A percentile compares a stretch with the other conserved stretches of the same genome.
phyloP scores from a whole-genome alignment of 345 rosid species.

The Linum trigynum region DNA sequence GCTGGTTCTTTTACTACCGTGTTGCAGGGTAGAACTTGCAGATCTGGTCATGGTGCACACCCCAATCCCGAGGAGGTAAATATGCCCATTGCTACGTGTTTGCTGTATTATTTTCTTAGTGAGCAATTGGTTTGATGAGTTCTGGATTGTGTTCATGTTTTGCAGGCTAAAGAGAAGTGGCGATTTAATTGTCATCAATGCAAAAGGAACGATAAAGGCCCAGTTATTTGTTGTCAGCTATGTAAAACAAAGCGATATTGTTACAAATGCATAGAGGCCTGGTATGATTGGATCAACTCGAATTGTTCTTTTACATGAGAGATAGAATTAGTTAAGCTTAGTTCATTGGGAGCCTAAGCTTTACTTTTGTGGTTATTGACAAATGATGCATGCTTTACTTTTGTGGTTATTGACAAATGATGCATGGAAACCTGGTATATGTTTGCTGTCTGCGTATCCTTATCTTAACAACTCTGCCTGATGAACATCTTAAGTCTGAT shows the following conservation, averaged over 20 bases:
- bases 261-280: background rate
- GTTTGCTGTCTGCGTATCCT: background rate
- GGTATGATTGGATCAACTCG: background rate
- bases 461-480: too few species aligned
- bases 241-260: background rate
- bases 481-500: background rate
- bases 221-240: background rate
- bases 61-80: too few species aligned
- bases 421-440: background rate
- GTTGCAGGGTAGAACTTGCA: too few species aligned
- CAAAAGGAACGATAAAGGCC: constrained; percentile 1
- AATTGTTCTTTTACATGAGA: background rate
- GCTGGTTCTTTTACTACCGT: too few species aligned
- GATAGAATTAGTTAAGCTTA: background rate
- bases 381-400: too few species aligned
- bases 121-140: too few species aligned
- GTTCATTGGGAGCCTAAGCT: background rate
- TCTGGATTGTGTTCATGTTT: background rate
- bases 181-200: constrained; percentile 1
- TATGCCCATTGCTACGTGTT: too few species aligned
- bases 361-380: background rate
- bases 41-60: too few species aligned
- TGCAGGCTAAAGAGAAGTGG: background rate
- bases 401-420: background rate
- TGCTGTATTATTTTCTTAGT: too few species aligned